Percentiles rank a stretch among this genome's conserved stretches.
These are phyloP conservation scores for Babesia sp. DNA, from an alignment of 169 alveolate genomes.

Conservation along the genomic window DNA sequence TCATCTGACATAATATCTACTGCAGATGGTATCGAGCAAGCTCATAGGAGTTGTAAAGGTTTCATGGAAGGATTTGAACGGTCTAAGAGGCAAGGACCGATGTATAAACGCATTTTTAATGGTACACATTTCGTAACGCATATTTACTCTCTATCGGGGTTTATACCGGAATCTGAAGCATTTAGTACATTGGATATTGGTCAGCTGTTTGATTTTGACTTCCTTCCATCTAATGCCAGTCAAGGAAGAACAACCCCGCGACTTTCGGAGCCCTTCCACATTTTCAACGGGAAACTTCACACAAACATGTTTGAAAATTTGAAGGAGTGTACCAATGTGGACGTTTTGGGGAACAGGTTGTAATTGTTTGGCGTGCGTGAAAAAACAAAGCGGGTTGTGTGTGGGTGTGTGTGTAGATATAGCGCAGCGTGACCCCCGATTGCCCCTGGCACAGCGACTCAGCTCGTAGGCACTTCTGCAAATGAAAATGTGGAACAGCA, in stretches of 20 bases:
- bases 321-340: constrained; percentile 17
- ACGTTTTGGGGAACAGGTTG: neutral
- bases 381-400: neutral
- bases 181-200: neutral
- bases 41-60: neutral
- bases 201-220: constrained; percentile 5
- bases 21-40: neutral
- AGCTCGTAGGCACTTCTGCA: neutral
- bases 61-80: neutral
- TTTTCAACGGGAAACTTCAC: constrained; percentile 27
- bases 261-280: constrained; percentile 43
- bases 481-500: neutral
- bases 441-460: neutral
- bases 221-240: neutral
- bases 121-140: neutral
- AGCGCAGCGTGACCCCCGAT: constrained; percentile 21
- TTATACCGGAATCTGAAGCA: neutral
- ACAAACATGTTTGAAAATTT: constrained; percentile 26
- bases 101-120: neutral
- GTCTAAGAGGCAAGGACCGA: neutral
- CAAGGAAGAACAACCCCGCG: constrained; percentile 14
- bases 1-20: neutral
- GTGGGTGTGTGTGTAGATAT: constrained; percentile 30
- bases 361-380: neutral
- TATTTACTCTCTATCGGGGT: constrained; percentile 12